Percentiles rank a stretch among this genome's conserved stretches.
phyloP scores from a whole-genome alignment of 2,329 filamentous ascomycete genomes.

The Hymenoscyphus fraxineus region DNA sequence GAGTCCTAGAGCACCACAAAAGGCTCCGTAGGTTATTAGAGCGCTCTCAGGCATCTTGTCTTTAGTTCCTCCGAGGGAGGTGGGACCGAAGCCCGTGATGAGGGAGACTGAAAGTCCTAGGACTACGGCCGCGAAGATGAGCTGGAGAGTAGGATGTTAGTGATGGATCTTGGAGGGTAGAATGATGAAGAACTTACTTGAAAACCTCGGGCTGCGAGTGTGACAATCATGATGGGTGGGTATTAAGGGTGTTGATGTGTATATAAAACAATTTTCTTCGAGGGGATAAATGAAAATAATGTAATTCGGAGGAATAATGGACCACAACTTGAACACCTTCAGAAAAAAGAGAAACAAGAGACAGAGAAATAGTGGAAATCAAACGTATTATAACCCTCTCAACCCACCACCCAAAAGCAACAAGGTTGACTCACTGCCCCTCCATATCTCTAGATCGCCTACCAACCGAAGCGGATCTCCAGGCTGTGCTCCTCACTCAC shows the following conservation, averaged over 20 bases:
- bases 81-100: constrained; percentile 24
- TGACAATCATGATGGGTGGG: constrained; percentile 26
- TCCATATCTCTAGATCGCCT: constrained; percentile 6
- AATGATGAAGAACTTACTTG: constrained; percentile 15
- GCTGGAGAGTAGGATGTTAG: constrained; percentile 13
- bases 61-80: background rate
- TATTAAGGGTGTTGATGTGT: background rate
- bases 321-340: background rate
- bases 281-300: background rate
- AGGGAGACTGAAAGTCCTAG: constrained; percentile 27
- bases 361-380: background rate
- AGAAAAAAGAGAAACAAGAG: background rate
- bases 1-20: constrained; percentile 28
- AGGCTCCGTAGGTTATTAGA: constrained; percentile 26
- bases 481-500: constrained; percentile 14
- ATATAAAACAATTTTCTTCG: background rate
- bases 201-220: constrained; percentile 21
- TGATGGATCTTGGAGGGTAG: background rate
- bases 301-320: background rate
- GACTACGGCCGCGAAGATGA: constrained; percentile 26
- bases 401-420: background rate
- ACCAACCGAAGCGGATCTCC: constrained; percentile 10
- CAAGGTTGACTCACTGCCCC: background rate
- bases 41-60: constrained; percentile 14
- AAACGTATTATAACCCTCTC: background rate